Evolutionary conservation across 495 filamentous ascomycete species (phyloP).

Genomic region (Penicillium steckii): DNA sequence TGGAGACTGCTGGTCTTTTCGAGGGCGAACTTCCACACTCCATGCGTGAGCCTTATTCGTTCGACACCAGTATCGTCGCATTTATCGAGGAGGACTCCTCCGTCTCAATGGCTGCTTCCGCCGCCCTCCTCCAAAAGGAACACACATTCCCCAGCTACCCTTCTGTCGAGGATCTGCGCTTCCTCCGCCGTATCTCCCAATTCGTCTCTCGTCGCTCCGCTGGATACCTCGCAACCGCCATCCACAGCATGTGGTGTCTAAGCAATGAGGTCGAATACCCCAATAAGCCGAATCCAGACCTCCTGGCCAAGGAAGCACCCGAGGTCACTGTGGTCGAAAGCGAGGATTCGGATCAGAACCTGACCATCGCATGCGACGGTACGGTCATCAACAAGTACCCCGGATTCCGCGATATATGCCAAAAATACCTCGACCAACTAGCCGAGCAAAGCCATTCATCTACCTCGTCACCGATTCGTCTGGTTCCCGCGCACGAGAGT

Average conservation of each 20-base stretch:
- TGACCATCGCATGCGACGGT: slow-evolving; percentile 57
- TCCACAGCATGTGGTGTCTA: slow-evolving; percentile 63
- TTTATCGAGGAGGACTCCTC: slow-evolving; percentile 50
- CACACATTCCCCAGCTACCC: slow-evolving; percentile 47
- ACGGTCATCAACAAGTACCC: slow-evolving; percentile 62
- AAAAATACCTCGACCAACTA: slow-evolving; percentile 48
- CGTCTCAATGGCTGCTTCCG: slow-evolving; percentile 42
- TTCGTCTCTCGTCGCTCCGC: slow-evolving; percentile 61
- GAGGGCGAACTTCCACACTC: slow-evolving; percentile 55
- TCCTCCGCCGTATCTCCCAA: slow-evolving; percentile 50
- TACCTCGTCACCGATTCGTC: slow-evolving; percentile 27
- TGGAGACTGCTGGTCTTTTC: slow-evolving; percentile 48
- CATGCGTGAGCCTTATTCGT: slow-evolving; percentile 61
- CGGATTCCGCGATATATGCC: slow-evolving; percentile 51
- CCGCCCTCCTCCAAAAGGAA: slow-evolving; percentile 48
- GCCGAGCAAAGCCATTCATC: slow-evolving; percentile 29
- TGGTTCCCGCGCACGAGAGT: slow-evolving; percentile 52
- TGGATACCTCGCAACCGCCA: slow-evolving; percentile 61
- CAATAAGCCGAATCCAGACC: slow-evolving; percentile 16
- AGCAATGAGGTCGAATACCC: slow-evolving; percentile 48
- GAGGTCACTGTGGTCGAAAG: slow-evolving; percentile 44
- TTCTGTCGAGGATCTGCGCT: slow-evolving; percentile 51
- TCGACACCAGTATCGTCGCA: slow-evolving; percentile 70
- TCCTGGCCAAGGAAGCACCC: slow-evolving; percentile 32
- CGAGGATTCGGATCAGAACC: slow-evolving; percentile 25